Conservation (phyloP, 805 yeast genomes). For the Saturnispora gosingensis region DNA sequence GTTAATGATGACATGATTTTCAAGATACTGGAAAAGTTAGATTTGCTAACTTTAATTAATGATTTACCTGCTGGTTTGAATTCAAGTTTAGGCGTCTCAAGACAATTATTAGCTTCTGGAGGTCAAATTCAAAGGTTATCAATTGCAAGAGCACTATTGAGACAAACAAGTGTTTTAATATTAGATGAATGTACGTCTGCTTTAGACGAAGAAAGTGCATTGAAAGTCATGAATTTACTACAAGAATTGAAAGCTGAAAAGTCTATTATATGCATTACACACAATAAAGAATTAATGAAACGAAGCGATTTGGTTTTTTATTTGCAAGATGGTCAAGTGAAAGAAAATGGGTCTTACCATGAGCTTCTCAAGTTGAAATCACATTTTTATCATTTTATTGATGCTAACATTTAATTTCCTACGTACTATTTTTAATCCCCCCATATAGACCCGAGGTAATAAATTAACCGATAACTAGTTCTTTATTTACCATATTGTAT, state of each 20-base stretch:
- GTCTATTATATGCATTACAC: slow-evolving; percentile 64
- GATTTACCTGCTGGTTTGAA: slow-evolving; percentile 49
- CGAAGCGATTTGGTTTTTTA: slow-evolving; percentile 43
- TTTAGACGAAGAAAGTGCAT: slow-evolving; percentile 57
- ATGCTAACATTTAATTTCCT: not conserved
- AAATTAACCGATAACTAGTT: too few relatives aligned
- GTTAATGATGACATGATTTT: slow-evolving; percentile 26
- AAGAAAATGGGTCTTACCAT: slow-evolving; percentile 34
- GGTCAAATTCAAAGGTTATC: slow-evolving; percentile 87
- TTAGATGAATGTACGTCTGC: slow-evolving; percentile 91
- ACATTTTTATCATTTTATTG: slow-evolving; percentile 10
- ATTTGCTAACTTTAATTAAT: slow-evolving; percentile 45
- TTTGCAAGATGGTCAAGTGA: slow-evolving; percentile 39
- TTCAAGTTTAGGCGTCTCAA: slow-evolving; percentile 45
- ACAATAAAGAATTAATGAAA: slow-evolving; percentile 57
- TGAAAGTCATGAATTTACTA: slow-evolving; percentile 42
- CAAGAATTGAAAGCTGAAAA: slow-evolving; percentile 19
- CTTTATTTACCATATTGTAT: too few relatives aligned
- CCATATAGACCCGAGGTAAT: too few relatives aligned
- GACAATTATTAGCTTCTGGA: slow-evolving; percentile 52
- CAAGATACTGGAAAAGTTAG: slow-evolving; percentile 35
- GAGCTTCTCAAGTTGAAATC: slow-evolving; percentile 9
- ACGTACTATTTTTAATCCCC: not conserved
- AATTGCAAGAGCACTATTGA: slow-evolving; percentile 69
- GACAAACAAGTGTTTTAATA: slow-evolving; percentile 56